Evolutionary conservation across 345 rosid species (phyloP), one percentile per base, ranked within the genome.

Genomic region (Alliaria petiolata): DNA sequence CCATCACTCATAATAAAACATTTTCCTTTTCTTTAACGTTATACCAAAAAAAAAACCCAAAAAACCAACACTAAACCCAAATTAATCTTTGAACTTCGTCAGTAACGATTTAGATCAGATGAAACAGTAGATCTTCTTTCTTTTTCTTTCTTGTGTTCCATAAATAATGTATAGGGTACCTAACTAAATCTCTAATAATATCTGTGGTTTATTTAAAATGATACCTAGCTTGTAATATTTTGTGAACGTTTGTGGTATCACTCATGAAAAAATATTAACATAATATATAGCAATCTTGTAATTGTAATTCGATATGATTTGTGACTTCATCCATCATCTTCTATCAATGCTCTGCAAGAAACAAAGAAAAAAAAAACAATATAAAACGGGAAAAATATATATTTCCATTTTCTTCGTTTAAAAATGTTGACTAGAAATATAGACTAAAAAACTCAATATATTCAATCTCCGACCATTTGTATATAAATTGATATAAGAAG

Each of bases 321-420:
- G 53, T 65, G 53, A 57, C 52, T 25, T 59, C 34, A 59, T 16
- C 62, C 56, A 67, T 22, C 72, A 30, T 74, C 66, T 58, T 67
- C 62, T 74, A 7, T 50, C 16, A 67, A 35, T 42, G 67, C 17
- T 43, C 56, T 67, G 72, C 62, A 34, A 17, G 26, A 20, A 52
- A n/a, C 51, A 49, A 22, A 40, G 25, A 20, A 20, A 52, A n/a
- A 62, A 49, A 22, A 40, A 34, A 20, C n/a, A 25, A 0, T 14
- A 30, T 46, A 43, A 64, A 9, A 52, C 17, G 10, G 16, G 34
- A 16, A 31, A 58, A 26, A 54, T 55, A 20, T 39, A 51, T 8
- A 31, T 30, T 26, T 30, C 17, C 22, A 36, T 36, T 57, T 64
- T 19, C 50, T 55, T 3, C 7, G 3, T 57, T 25, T 72, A 7